A percentile compares a stretch with the other conserved stretches of the same genome.
Evolutionary conservation across 2,329 filamentous ascomycete genomes (phyloP).

Genomic region (Cladosporium sp.): DNA sequence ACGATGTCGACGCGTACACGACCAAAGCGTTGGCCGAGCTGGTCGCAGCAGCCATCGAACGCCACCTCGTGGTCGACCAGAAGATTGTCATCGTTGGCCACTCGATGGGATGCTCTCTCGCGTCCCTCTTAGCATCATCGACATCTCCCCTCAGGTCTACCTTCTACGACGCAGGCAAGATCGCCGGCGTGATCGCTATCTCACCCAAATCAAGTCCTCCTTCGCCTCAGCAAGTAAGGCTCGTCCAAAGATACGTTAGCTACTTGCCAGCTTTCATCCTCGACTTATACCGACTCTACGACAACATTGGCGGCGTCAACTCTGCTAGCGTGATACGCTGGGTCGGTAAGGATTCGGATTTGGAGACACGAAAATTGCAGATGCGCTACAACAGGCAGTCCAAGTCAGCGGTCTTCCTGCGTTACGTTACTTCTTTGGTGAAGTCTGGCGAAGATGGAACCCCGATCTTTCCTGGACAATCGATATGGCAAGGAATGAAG

Average conservation of each 20-base stretch:
- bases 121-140: conserved; percentile 64
- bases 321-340: conserved; percentile 78
- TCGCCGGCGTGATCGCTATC: conserved; percentile 74
- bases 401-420: conserved; percentile 73
- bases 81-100: conserved; percentile 79
- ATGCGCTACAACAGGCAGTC: conserved; percentile 78
- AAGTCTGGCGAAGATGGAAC: conserved; percentile 30
- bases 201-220: conserved; percentile 67
- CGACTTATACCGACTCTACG: conserved; percentile 70
- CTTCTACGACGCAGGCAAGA: conserved; percentile 51
- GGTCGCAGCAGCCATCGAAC: conserved; percentile 68
- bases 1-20: conserved; percentile 72
- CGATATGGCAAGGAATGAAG: conserved; percentile 67
- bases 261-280: conserved; percentile 70
- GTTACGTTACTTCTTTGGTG: conserved; percentile 67
- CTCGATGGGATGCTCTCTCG: conserved; percentile 81
- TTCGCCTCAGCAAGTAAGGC: background rate
- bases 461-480: conserved; percentile 58
- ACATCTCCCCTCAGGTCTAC: conserved; percentile 49
- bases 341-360: conserved; percentile 62
- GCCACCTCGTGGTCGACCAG: conserved; percentile 67
- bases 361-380: conserved; percentile 64
- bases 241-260: background rate
- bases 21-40: conserved; percentile 71
- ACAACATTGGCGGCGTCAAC: conserved; percentile 70